Evolutionary conservation across 306 rosid species (phyloP), one percentile per base, ranked within the genome.

Genomic region (Citrullus mucosospermus): DNA sequence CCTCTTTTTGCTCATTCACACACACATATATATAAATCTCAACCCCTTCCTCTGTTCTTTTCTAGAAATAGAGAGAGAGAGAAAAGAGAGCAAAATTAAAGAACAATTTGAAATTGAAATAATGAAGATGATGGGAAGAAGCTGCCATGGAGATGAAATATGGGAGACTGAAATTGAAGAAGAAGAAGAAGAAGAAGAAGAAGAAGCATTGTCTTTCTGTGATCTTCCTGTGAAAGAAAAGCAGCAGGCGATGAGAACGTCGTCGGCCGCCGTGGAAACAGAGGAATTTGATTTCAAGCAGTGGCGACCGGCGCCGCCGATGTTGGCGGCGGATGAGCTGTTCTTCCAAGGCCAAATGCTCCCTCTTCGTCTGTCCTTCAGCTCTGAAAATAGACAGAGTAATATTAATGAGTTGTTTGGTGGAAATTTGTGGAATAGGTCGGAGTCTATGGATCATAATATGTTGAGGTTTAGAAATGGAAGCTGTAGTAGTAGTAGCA

Each of bases 321-420:
- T 96, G 98, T 96, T 96, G 18, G 85, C 82, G 0, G 99, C 99
- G 0, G 99, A 96, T 59, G 96, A 96, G 13, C 84, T 96, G 32
- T 92, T 96, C 88, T 96, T 91, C 53, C 82, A 83, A 75, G 99
- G 99, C n/a, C 93, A 89, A 75, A 88, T 96, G 34, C 93, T 96
- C 3, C 99, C 99, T 2, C 78, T 86, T 2, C 90, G 88, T 5
- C 81, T 62, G 73, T 87, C 96, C 0, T 80, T 83, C 51, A 86
- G 92, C 87, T 86, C 96, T 1, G 85, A 86, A 2, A 54, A 74
- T 39, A 2, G 25, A 9, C 25, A 65, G 5, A 65, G 34, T 53
- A 53, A 48, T 41, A 41, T 41, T 41, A 4, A 41, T 36, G 6
- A 36, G 0, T 36, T 36, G 39, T 36, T 36, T 36, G 39, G 39